Evolutionary conservation across 1,139 yeast species (phyloP).

Genomic region (Debaryomycetaceae sp.): DNA sequence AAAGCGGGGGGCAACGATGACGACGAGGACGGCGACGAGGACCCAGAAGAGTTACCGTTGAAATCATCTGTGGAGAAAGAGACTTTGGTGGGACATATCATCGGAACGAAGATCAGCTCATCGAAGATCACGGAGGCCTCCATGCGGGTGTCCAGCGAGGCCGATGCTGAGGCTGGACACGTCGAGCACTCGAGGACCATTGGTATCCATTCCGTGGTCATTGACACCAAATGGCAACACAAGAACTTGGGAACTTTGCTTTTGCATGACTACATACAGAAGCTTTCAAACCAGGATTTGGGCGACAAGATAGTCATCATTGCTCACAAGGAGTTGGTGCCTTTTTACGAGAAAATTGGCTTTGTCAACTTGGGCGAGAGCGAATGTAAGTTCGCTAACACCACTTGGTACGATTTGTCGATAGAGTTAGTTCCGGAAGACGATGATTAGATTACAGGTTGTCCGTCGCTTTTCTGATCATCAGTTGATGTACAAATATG

Average conservation of each 20-base stretch:
- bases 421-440: slow-evolving; percentile 61
- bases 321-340: slow-evolving; percentile 64
- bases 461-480: too few relatives aligned
- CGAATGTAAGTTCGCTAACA: slow-evolving; percentile 56
- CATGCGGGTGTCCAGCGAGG: slow-evolving; percentile 57
- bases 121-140: slow-evolving; percentile 56
- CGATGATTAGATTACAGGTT: slow-evolving; percentile 20
- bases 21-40: slow-evolving; percentile 25
- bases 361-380: slow-evolving; percentile 65
- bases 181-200: slow-evolving; percentile 69
- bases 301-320: slow-evolving; percentile 76
- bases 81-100: slow-evolving; percentile 74
- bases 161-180: slow-evolving; percentile 57
- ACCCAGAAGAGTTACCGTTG: slow-evolving; percentile 40
- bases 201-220: slow-evolving; percentile 80
- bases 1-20: slow-evolving; percentile 15
- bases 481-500: too few relatives aligned
- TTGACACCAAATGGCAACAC: slow-evolving; percentile 77
- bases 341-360: slow-evolving; percentile 79
- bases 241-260: slow-evolving; percentile 78
- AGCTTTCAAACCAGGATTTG: slow-evolving; percentile 80
- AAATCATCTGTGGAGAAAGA: slow-evolving; percentile 57
- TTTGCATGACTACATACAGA: slow-evolving; percentile 86
- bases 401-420: slow-evolving; percentile 64
- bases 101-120: slow-evolving; percentile 70